These are phyloP conservation scores for Daphne laureola DNA, from an alignment of 441 rosid genomes.

Conservation along the genomic window DNA sequence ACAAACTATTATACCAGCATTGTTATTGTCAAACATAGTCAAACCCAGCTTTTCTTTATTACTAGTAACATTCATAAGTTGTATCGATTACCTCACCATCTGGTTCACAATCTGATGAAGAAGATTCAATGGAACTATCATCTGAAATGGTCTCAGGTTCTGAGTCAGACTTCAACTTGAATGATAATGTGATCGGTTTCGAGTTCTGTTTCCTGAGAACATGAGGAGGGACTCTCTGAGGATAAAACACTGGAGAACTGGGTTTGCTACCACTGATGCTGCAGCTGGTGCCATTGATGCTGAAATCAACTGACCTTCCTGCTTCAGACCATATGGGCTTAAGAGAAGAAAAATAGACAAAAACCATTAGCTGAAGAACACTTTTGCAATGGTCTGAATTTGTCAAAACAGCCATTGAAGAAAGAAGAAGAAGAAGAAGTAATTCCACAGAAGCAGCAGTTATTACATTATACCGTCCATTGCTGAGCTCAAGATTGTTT, in stretches of 20 bases:
- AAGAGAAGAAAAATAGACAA: slow-evolving; percentile 6
- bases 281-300: slow-evolving; percentile 6
- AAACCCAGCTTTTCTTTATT: slow-evolving; percentile 1
- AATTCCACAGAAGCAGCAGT: slow-evolving; percentile 3
- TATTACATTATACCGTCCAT: slow-evolving; percentile 64
- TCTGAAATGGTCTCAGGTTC: slow-evolving; percentile 24
- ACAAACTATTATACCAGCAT: slow-evolving; percentile 19
- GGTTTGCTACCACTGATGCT: slow-evolving; percentile 16
- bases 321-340: slow-evolving; percentile 57
- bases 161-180: slow-evolving; percentile 26
- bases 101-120: slow-evolving; percentile 33
- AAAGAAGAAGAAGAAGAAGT: background rate
- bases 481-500: slow-evolving; percentile 20
- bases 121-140: slow-evolving; percentile 15
- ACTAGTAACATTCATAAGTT: slow-evolving; percentile 14
- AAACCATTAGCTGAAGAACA: background rate
- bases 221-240: slow-evolving; percentile 38
- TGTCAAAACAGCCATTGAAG: no score
- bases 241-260: slow-evolving; percentile 28
- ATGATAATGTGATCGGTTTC: slow-evolving; percentile 10
- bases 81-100: slow-evolving; percentile 36
- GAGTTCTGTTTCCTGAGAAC: slow-evolving; percentile 9
- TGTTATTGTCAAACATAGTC: slow-evolving; percentile 23
- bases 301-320: slow-evolving; percentile 32
- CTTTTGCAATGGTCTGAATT: no score